Evolutionary conservation across 805 yeast species (phyloP), one percentile per base, ranked within the genome.

Genomic region (Clavispora phyllophila): DNA sequence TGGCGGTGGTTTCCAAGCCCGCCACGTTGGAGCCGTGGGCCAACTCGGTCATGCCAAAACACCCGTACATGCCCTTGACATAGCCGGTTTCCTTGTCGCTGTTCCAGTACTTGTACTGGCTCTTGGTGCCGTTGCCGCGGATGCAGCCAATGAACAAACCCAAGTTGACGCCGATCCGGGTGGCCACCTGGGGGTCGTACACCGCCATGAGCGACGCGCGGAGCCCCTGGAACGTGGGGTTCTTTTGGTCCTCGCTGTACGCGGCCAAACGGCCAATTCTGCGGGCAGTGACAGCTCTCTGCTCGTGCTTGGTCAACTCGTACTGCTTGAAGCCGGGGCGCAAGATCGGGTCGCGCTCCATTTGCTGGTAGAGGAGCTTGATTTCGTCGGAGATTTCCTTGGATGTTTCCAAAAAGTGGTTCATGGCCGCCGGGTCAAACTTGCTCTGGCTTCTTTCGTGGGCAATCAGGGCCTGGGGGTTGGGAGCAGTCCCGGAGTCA

Each of bases 401-500:
- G 24, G 55, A 46, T 5, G 52, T 51, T 43, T 59, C 63, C 45
- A 59, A 53, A 44, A 58, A 59, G 44, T 50, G 37, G 47, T 58
- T 56, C 63, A 59, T 59, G 19, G 40, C 28, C 14, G 45, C 46
- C 6, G 58, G 54, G 46, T 55, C 48, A 40, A 58, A 55, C 27
- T 37, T 43, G 37, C 49, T 50, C 15, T 33, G 40, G 22, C 43
- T 50, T 25, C 63, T 45, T 40, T 59, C 63, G 28, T 40, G 44
- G 22, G 42, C 44, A 46, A 59, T 53, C 27, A 47, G 45, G 14
- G 43, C 45, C 33, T 41, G 48, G 9, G 63, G 63, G 42, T 57
- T 46, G 18, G 63, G 63, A 14, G 51, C 54, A 4, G 50, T 49
- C 10, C 48, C 45, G 31, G 52, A 46, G 46, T 48, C 44, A 19